Evolutionary conservation across 495 filamentous ascomycete species (phyloP).

Genomic region (Lophiostoma macrostomum): DNA sequence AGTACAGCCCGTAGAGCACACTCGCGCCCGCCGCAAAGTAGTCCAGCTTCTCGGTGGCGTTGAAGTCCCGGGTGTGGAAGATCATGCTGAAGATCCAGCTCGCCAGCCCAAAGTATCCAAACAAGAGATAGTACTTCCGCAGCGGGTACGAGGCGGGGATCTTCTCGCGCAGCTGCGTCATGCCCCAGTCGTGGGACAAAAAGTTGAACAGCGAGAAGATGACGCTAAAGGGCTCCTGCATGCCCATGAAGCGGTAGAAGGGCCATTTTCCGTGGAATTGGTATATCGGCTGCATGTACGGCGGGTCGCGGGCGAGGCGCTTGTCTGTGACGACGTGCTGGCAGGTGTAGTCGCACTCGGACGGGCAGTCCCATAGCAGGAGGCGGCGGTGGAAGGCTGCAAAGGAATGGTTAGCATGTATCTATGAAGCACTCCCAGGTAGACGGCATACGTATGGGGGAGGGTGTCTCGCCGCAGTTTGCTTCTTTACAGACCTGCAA

Average conservation of each 20-base stretch:
- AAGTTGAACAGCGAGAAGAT: slow-evolving; percentile 91
- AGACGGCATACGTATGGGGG: slow-evolving; percentile 52
- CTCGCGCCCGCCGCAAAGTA: slow-evolving; percentile 92
- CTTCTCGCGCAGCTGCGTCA: slow-evolving; percentile 61
- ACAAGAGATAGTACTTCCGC: slow-evolving; percentile 72
- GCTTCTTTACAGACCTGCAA: slow-evolving; percentile 72
- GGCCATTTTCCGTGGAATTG: slow-evolving; percentile 99
- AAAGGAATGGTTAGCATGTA: slow-evolving; percentile 8
- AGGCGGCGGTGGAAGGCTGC: slow-evolving; percentile 67
- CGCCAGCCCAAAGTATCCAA: slow-evolving; percentile 76
- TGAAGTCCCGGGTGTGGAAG: slow-evolving; percentile 88
- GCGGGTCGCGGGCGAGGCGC: slow-evolving; percentile 63
- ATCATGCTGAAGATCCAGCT: slow-evolving; percentile 86
- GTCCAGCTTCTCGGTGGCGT: slow-evolving; percentile 84
- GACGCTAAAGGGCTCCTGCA: slow-evolving; percentile 92
- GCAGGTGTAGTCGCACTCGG: slow-evolving; percentile 97
- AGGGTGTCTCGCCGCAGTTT: slow-evolving; percentile 63
- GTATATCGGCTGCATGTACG: slow-evolving; percentile 63
- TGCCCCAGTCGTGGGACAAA: slow-evolving; percentile 77
- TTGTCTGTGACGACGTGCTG: slow-evolving; percentile 85
- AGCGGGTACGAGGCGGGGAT: slow-evolving; percentile 73
- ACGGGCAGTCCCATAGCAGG: slow-evolving; percentile 75
- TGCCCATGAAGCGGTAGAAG: slow-evolving; percentile 80
- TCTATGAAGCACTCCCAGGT: background rate
- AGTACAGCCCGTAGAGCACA: slow-evolving; percentile 88